Evolutionary conservation across 306 rosid species (phyloP).

Genomic region (Malus orientalis): DNA sequence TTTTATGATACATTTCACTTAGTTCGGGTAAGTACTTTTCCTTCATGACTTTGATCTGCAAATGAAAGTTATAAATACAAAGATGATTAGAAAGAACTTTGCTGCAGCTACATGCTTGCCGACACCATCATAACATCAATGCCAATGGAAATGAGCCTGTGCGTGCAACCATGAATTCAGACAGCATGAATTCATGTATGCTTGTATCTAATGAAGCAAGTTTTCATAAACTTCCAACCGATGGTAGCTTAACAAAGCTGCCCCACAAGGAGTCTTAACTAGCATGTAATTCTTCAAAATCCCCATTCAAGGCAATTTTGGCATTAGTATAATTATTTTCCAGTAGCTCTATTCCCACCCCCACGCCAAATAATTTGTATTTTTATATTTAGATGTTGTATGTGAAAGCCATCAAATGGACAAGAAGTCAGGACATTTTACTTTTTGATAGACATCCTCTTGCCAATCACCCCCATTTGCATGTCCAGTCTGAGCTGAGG

Average conservation of each 20-base stretch:
- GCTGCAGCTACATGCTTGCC: neutral
- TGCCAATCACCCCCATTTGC: constrained; percentile 58
- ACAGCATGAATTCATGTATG: neutral
- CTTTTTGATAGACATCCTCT: constrained; percentile 69
- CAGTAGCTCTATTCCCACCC: neutral
- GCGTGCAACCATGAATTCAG: neutral
- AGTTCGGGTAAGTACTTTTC: constrained; percentile 47
- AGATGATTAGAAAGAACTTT: neutral
- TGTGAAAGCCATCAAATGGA: neutral
- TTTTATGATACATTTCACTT: constrained; percentile 49
- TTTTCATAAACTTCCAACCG: too few relatives aligned
- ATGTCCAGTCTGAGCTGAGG: constrained; percentile 52
- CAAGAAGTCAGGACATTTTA: constrained; percentile 12
- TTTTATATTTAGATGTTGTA: neutral
- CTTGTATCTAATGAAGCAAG: neutral
- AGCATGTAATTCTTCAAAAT: neutral
- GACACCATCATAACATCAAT: neutral
- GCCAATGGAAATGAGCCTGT: neutral
- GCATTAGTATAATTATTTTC: neutral
- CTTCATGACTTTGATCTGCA: constrained; percentile 68
- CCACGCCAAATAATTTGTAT: neutral
- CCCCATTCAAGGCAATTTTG: neutral
- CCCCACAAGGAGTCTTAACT: neutral
- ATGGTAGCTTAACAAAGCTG: too few relatives aligned
- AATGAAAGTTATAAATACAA: constrained; percentile 15